phyloP scores from a whole-genome alignment of 176 grass and related monocot species.

The Eleusine coracana region DNA sequence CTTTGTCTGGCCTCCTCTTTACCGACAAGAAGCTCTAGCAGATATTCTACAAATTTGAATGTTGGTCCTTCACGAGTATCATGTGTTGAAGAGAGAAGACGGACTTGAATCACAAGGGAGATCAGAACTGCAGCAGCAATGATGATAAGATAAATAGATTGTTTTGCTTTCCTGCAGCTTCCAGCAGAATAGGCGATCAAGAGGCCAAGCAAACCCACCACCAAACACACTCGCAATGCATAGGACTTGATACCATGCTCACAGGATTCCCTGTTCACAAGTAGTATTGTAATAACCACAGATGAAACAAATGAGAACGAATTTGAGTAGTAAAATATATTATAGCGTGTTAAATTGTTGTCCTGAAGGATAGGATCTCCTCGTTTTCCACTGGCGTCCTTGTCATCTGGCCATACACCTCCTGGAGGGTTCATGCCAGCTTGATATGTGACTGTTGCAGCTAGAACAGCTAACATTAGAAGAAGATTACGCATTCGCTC shows the following conservation, averaged over 20 bases:
- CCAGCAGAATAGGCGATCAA: constrained; percentile 44
- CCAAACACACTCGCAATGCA: constrained; percentile 39
- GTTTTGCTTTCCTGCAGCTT: constrained; percentile 28
- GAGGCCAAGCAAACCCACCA: constrained; percentile 43
- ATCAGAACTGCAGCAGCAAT: constrained; percentile 36
- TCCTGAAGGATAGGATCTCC: constrained; percentile 43
- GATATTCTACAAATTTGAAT: neutral
- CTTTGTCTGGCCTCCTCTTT: neutral
- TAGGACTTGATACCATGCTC: constrained; percentile 47
- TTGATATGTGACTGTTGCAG: constrained; percentile 50
- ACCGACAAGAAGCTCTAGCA: neutral
- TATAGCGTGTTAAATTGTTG: constrained; percentile 25
- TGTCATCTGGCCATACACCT: constrained; percentile 48
- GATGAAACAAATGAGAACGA: constrained; percentile 45
- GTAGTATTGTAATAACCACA: constrained; percentile 42
- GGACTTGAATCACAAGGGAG: constrained; percentile 36
- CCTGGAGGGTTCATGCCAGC: constrained; percentile 57
- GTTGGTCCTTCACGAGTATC: neutral
- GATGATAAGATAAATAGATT: constrained; percentile 34
- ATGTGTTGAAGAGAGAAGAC: constrained; percentile 28
- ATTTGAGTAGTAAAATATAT: constrained; percentile 51
- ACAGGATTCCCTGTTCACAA: constrained; percentile 49
- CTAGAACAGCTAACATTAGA: constrained; percentile 37
- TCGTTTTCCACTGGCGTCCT: neutral
- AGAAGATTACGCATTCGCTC: constrained; percentile 34